phyloP scores from a whole-genome alignment of 2,329 filamentous ascomycete species.

The Tolypocladium tropicale region DNA sequence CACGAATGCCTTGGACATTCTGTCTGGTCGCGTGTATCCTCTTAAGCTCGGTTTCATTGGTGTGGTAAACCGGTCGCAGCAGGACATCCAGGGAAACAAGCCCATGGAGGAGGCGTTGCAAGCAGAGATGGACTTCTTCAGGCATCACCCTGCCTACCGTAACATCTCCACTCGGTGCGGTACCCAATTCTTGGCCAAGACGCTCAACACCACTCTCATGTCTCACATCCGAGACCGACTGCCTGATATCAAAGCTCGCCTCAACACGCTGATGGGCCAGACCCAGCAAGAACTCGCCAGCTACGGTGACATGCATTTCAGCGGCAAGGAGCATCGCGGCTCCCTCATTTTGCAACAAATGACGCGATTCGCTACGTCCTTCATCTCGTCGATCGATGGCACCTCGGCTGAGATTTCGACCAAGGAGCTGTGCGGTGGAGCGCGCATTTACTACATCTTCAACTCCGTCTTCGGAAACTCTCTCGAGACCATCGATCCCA shows the following conservation, averaged over 20 bases:
- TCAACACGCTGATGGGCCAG: slow-evolving; percentile 99
- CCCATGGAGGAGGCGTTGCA: slow-evolving; percentile 86
- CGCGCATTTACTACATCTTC: slow-evolving; percentile 97
- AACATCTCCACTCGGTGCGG: slow-evolving; percentile 92
- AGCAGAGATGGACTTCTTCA: slow-evolving; percentile 90
- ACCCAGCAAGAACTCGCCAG: slow-evolving; percentile 97
- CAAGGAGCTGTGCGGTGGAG: slow-evolving; percentile 91
- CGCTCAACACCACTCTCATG: slow-evolving; percentile 92
- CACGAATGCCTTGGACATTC: slow-evolving; percentile 92
- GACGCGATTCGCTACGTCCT: slow-evolving; percentile 95
- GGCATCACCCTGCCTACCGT: slow-evolving; percentile 90
- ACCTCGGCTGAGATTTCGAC: slow-evolving; percentile 98
- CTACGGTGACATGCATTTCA: slow-evolving; percentile 96
- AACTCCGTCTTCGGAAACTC: slow-evolving; percentile 98
- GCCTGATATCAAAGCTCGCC: slow-evolving; percentile 92
- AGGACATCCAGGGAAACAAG: slow-evolving; percentile 94
- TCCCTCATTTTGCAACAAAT: slow-evolving; percentile 93
- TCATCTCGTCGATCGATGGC: slow-evolving; percentile 97
- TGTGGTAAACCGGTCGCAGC: slow-evolving; percentile 94
- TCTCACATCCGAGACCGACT: slow-evolving; percentile 88
- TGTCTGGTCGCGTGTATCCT: slow-evolving; percentile 94
- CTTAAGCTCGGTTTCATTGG: slow-evolving; percentile 96
- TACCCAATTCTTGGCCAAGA: slow-evolving; percentile 89
- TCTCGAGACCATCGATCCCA: slow-evolving; percentile 91
- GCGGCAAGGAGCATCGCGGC: slow-evolving; percentile 90